Evolutionary conservation across 345 rosid species (phyloP).

Genomic region (Brassica juncea): DNA sequence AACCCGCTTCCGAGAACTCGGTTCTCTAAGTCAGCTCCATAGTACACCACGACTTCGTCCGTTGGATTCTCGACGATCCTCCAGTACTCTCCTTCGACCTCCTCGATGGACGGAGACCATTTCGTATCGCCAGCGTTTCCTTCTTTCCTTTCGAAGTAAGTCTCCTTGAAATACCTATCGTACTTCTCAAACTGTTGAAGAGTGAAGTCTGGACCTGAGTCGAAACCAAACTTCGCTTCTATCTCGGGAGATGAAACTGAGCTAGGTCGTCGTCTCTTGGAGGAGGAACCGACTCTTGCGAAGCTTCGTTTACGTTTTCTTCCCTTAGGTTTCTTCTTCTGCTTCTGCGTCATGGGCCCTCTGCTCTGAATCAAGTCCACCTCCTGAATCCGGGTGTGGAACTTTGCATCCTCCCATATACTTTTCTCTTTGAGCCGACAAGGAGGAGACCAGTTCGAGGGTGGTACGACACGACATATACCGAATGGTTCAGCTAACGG

Average conservation of each 20-base stretch:
- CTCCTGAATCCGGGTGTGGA: slow-evolving; percentile 73
- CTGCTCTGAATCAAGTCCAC: slow-evolving; percentile 83
- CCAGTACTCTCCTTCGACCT: slow-evolving; percentile 92
- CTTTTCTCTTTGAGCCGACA: slow-evolving; percentile 60
- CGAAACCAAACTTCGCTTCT: slow-evolving; percentile 82
- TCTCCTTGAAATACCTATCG: slow-evolving; percentile 58
- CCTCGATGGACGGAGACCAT: slow-evolving; percentile 55
- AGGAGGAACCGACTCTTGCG: slow-evolving; percentile 46
- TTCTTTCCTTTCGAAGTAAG: slow-evolving; percentile 54
- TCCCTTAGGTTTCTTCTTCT: slow-evolving; percentile 50
- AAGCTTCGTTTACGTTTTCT: slow-evolving; percentile 63
- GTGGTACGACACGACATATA: slow-evolving; percentile 88
- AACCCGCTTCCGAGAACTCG: slow-evolving; percentile 80
- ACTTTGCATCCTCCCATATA: slow-evolving; percentile 64
- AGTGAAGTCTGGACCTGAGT: slow-evolving; percentile 71
- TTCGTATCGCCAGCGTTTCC: slow-evolving; percentile 29
- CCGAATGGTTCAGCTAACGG: slow-evolving; percentile 66
- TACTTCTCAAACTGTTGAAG: slow-evolving; percentile 64
- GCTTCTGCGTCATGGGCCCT: slow-evolving; percentile 59
- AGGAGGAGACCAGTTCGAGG: slow-evolving; percentile 72
- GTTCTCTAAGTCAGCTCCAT: slow-evolving; percentile 89
- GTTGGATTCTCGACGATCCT: slow-evolving; percentile 79
- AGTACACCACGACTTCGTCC: slow-evolving; percentile 77
- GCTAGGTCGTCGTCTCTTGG: slow-evolving; percentile 40
- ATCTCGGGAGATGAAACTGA: slow-evolving; percentile 46